These are phyloP conservation scores for Puccinia hordei DNA, from an alignment of 1,284 basidiomycete species.

Conservation along the genomic window DNA sequence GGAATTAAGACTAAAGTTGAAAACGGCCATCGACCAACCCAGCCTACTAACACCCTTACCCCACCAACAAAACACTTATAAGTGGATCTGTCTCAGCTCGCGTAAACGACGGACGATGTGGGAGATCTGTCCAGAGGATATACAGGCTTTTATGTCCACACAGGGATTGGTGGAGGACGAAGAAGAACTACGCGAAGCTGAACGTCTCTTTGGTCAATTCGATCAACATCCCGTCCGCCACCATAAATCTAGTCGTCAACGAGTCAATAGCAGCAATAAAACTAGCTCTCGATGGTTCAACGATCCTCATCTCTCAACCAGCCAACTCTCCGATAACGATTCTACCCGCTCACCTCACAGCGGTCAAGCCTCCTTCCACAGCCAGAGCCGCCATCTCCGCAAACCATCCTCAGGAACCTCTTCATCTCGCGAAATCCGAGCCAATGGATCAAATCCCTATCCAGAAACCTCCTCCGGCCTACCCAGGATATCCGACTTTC, in stretches of 20 bases:
- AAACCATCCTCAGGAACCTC: conserved; percentile 1
- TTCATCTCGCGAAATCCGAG: background rate
- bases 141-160: conserved; percentile 8
- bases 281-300: background rate
- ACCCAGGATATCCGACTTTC: background rate
- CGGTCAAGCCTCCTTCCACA: background rate
- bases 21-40: background rate
- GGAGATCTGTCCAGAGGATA: conserved; percentile 29
- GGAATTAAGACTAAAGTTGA: background rate
- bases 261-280: conserved; percentile 14
- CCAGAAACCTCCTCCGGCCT: background rate
- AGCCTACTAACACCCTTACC: background rate
- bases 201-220: conserved; percentile 20
- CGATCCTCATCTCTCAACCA: background rate
- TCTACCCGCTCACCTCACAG: background rate
- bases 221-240: conserved; percentile 4
- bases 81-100: conserved; percentile 31
- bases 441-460: background rate
- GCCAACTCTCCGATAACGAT: conserved; percentile 9
- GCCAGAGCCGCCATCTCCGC: background rate
- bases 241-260: background rate
- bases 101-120: conserved; percentile 11
- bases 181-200: conserved; percentile 13
- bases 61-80: conserved; percentile 1
- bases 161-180: conserved; percentile 5